A percentile compares a stretch with the other conserved stretches of the same genome.
phyloP scores from a whole-genome alignment of 192 early-diverging fungal species.

The Coemansia sp. region DNA sequence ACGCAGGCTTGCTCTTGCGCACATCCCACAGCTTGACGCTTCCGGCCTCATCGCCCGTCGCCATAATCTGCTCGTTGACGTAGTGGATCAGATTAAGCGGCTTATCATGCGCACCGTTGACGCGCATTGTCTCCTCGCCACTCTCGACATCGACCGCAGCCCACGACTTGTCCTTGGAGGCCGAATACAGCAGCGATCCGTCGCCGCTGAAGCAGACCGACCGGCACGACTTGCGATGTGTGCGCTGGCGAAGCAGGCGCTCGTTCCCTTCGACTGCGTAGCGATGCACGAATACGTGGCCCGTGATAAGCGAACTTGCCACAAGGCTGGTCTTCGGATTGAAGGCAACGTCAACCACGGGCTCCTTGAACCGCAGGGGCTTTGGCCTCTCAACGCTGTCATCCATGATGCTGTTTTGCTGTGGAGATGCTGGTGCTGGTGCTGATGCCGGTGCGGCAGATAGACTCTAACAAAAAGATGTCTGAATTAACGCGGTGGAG shows the following conservation, averaged over 20 bases:
- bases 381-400: slow-evolving; percentile 47
- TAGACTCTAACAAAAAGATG: too few relatives aligned
- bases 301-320: slow-evolving; percentile 54
- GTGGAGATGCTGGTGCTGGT: background rate
- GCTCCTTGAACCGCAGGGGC: slow-evolving; percentile 55
- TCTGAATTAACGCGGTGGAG: too few relatives aligned
- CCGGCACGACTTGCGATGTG: slow-evolving; percentile 85
- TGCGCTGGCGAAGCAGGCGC: slow-evolving; percentile 32
- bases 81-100: slow-evolving; percentile 76
- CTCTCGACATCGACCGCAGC: slow-evolving; percentile 75
- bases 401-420: slow-evolving; percentile 29
- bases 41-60: slow-evolving; percentile 92
- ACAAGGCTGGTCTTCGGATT: slow-evolving; percentile 39
- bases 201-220: slow-evolving; percentile 78
- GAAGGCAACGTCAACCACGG: slow-evolving; percentile 52
- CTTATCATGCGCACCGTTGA: slow-evolving; percentile 77
- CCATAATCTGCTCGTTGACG: slow-evolving; percentile 75
- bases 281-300: slow-evolving; percentile 49
- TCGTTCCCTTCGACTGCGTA: slow-evolving; percentile 47
- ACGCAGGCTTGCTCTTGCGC: slow-evolving; percentile 70
- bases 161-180: slow-evolving; percentile 84
- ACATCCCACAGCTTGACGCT: slow-evolving; percentile 89
- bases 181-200: slow-evolving; percentile 67
- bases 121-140: slow-evolving; percentile 68
- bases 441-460: too few relatives aligned